phyloP scores from a whole-genome alignment of 495 filamentous ascomycete genomes.

The Stereocaulon alpinum region DNA sequence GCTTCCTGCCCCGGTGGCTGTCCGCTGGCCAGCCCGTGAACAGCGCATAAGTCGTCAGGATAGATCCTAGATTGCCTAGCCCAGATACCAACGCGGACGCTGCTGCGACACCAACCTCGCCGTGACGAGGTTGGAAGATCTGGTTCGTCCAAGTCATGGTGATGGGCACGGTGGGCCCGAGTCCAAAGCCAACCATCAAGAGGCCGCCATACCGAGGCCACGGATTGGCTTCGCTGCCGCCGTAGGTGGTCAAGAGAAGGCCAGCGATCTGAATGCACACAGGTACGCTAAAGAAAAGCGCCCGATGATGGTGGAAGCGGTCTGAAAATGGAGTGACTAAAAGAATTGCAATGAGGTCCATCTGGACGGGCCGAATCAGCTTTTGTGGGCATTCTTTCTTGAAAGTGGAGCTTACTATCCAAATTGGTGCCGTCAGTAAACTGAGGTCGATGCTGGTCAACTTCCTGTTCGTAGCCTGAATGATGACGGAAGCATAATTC shows the following conservation, averaged over 20 bases:
- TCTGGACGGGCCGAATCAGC: constrained; percentile 32
- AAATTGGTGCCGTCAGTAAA: constrained; percentile 79
- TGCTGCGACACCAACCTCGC: constrained; percentile 86
- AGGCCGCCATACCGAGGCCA: constrained; percentile 85
- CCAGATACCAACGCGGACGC: constrained; percentile 78
- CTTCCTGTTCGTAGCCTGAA: constrained; percentile 60
- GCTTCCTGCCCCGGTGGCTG: constrained; percentile 50
- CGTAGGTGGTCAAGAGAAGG: constrained; percentile 70
- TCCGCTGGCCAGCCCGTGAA: constrained; percentile 79
- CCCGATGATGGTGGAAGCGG: constrained; percentile 71
- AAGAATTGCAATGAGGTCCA: constrained; percentile 81
- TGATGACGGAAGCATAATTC: constrained; percentile 77
- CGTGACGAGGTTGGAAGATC: constrained; percentile 80
- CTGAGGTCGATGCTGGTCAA: constrained; percentile 68
- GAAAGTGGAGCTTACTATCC: constrained; percentile 52
- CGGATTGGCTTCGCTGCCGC: constrained; percentile 47
- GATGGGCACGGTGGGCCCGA: constrained; percentile 84
- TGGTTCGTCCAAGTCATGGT: constrained; percentile 90
- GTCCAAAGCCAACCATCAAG: constrained; percentile 82
- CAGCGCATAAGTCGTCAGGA: constrained; percentile 80
- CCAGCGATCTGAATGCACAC: constrained; percentile 73
- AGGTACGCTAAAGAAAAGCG: constrained; percentile 70
- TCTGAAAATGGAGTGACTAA: constrained; percentile 78
- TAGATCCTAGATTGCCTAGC: constrained; percentile 72
- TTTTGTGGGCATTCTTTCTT: neutral